phyloP scores from a whole-genome alignment of 148 eudicot species.

The Vaccinium macrocarpon region DNA sequence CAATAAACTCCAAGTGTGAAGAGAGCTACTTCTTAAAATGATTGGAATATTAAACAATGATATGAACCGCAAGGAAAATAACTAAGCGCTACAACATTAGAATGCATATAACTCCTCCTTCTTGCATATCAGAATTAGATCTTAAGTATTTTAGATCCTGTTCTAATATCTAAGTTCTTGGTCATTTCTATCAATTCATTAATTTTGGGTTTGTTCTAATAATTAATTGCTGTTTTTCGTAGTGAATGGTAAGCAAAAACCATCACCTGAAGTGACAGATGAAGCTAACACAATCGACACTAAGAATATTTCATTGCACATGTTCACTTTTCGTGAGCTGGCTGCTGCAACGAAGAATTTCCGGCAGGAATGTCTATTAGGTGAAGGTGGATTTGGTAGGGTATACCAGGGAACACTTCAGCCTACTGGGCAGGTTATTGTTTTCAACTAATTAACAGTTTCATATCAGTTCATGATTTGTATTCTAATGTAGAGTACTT shows the following conservation, averaged over 20 bases:
- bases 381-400: slow-evolving; percentile 78
- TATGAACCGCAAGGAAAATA: background rate
- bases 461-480: background rate
- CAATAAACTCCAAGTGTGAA: background rate
- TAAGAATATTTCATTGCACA: slow-evolving; percentile 27
- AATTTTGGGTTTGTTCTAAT: background rate
- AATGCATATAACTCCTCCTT: background rate
- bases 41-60: background rate
- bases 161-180: background rate
- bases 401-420: slow-evolving; percentile 65
- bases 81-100: background rate
- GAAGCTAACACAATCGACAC: background rate
- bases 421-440: slow-evolving; percentile 44
- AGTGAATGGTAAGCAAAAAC: background rate
- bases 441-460: background rate
- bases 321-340: slow-evolving; percentile 63
- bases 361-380: slow-evolving; percentile 68
- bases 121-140: background rate
- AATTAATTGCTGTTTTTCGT: background rate
- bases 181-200: background rate
- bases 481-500: background rate
- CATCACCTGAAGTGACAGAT: background rate
- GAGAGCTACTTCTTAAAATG: background rate
- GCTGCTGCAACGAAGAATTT: slow-evolving; percentile 81
- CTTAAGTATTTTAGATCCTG: background rate